Evolutionary conservation across 164 flowering plant genomes (phyloP).

Genomic region (Vitis vinifera): DNA sequence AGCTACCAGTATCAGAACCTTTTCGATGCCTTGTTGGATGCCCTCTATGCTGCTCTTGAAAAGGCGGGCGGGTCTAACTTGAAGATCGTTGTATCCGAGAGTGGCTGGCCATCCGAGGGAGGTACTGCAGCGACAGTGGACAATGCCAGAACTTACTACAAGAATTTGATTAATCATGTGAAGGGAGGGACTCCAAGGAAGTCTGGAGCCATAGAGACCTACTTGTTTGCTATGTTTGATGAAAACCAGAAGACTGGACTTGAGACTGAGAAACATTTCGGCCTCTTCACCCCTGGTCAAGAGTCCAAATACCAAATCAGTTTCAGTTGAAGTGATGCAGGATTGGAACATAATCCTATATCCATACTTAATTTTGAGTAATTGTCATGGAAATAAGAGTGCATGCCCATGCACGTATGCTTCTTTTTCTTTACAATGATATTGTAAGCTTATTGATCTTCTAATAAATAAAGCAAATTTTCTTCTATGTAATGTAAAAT

Average conservation of each 20-base stretch:
- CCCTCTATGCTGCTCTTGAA: slow-evolving; percentile 28
- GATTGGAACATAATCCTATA: too few species aligned
- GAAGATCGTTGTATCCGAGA: slow-evolving; percentile 31
- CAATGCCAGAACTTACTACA: slow-evolving; percentile 21
- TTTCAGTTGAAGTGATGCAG: slow-evolving; percentile 7
- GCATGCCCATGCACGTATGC: too few species aligned
- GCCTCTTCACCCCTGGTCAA: slow-evolving; percentile 20
- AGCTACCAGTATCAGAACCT: slow-evolving; percentile 15
- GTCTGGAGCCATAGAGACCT: slow-evolving; percentile 12
- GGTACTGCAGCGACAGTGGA: slow-evolving; percentile 6
- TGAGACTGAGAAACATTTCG: slow-evolving; percentile 24
- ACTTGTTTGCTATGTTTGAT: slow-evolving; percentile 34
- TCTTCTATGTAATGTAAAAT: too few species aligned
- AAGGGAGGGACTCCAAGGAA: slow-evolving; percentile 11
- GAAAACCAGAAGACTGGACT: slow-evolving; percentile 24
- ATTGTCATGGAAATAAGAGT: too few species aligned
- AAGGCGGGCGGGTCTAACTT: slow-evolving; percentile 14
- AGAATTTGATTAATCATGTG: slow-evolving; percentile 26
- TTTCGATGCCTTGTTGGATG: slow-evolving; percentile 33
- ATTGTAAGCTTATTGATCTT: too few species aligned
- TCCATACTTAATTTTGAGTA: too few species aligned
- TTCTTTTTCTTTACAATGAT: too few species aligned
- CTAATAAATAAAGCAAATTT: too few species aligned
- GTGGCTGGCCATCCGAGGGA: slow-evolving; percentile 33
- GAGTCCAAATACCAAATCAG: slow-evolving; percentile 17